Evolutionary conservation across 352 stramenopile species (phyloP).

Genomic region (Globisporangium nagaii): DNA sequence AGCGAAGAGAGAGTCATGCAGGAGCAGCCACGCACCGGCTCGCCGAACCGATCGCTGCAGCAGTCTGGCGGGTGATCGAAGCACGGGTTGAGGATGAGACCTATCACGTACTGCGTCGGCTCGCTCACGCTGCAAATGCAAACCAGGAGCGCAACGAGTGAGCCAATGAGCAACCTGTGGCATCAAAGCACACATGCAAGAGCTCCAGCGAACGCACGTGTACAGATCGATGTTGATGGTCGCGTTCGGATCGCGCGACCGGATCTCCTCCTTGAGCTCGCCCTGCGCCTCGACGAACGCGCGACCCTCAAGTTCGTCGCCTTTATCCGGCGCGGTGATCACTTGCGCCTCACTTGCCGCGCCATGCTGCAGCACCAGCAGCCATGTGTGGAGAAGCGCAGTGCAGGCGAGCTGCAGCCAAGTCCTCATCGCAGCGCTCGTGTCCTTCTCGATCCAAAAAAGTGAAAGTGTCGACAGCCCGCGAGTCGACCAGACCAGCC

Average conservation of each 20-base stretch:
- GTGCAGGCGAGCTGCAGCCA: neutral
- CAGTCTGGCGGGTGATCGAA: conserved; percentile 47
- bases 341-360: conserved; percentile 38
- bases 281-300: conserved; percentile 40
- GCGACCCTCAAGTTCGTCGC: conserved; percentile 54
- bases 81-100: conserved; percentile 81
- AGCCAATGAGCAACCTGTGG: neutral
- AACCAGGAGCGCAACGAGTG: neutral
- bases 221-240: conserved; percentile 69
- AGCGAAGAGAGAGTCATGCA: neutral
- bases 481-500: neutral
- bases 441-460: neutral
- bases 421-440: neutral
- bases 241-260: conserved; percentile 25
- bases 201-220: conserved; percentile 36
- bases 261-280: conserved; percentile 32
- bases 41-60: conserved; percentile 75
- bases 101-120: conserved; percentile 69
- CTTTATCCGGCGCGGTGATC: conserved; percentile 66
- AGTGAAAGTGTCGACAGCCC: neutral
- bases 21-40: conserved; percentile 29
- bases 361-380: neutral
- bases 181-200: neutral
- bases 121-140: conserved; percentile 26
- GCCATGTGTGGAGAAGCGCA: neutral